Evolutionary conservation across 2,329 filamentous ascomycete species (phyloP).

Genomic region (Helicocarpus griseus): DNA sequence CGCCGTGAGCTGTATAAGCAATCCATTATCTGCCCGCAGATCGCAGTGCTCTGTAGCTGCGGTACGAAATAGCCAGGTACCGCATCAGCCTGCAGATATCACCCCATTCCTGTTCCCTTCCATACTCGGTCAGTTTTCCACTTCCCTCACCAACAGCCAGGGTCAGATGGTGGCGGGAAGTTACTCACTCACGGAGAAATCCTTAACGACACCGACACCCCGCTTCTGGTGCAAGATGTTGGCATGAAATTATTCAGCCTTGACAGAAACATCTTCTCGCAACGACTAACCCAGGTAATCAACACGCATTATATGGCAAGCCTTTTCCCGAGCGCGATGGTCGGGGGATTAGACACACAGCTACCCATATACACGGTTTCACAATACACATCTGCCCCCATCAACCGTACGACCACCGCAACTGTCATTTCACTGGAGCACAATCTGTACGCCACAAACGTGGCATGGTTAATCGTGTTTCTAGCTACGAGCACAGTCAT

Average conservation of each 20-base stretch:
- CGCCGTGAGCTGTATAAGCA: slow-evolving; percentile 2
- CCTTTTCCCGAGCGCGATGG: slow-evolving; percentile 5
- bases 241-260: background rate
- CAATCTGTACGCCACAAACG: background rate
- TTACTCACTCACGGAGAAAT: background rate
- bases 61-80: slow-evolving; percentile 2
- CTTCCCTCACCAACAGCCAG: background rate
- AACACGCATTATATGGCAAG: slow-evolving; percentile 8
- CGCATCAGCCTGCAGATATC: slow-evolving; percentile 6
- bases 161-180: background rate
- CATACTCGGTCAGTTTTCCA: background rate
- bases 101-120: slow-evolving; percentile 3
- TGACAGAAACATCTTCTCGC: slow-evolving; percentile 1
- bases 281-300: slow-evolving; percentile 4
- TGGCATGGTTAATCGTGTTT: slow-evolving; percentile 3
- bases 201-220: slow-evolving; percentile 8
- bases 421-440: background rate
- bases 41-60: slow-evolving; percentile 6
- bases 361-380: background rate
- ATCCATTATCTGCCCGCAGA: background rate
- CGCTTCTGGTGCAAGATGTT: background rate
- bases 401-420: background rate
- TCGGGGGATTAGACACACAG: background rate
- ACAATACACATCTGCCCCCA: background rate
- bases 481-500: background rate